Evolutionary conservation across 352 stramenopile genomes (phyloP).

Genomic region (Pilasporangium apinafurcum): DNA sequence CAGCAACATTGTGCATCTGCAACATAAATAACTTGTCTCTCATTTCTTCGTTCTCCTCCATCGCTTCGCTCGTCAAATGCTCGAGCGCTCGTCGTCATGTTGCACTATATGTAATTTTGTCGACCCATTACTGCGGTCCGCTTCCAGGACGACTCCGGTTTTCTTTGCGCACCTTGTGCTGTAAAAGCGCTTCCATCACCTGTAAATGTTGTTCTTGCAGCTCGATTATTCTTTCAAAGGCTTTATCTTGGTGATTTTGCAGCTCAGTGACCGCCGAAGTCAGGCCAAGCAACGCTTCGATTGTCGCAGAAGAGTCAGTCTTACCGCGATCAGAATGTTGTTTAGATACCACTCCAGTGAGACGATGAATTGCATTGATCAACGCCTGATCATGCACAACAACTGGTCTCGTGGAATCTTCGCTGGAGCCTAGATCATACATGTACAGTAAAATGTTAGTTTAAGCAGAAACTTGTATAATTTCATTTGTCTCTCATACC

Average conservation of each 20-base stretch:
- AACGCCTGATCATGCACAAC: slow-evolving; percentile 55
- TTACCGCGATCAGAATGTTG: slow-evolving; percentile 32
- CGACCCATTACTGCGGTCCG: slow-evolving; percentile 1
- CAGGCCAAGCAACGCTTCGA: slow-evolving; percentile 22
- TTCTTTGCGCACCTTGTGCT: slow-evolving; percentile 54
- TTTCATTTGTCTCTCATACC: slow-evolving; percentile 12
- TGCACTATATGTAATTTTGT: too few species aligned
- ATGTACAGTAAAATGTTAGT: slow-evolving; percentile 1
- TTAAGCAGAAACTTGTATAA: background rate
- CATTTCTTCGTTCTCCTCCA: too few species aligned
- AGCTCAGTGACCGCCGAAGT: slow-evolving; percentile 48
- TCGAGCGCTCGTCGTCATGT: too few species aligned
- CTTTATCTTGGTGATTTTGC: slow-evolving; percentile 33
- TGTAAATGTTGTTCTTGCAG: slow-evolving; percentile 67
- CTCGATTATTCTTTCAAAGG: slow-evolving; percentile 43
- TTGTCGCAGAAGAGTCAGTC: slow-evolving; percentile 17
- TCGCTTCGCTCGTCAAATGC: too few species aligned
- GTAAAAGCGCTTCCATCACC: slow-evolving; percentile 52
- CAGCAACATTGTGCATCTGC: too few species aligned
- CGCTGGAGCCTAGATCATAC: slow-evolving; percentile 25
- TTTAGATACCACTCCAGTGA: slow-evolving; percentile 51
- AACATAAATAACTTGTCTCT: too few species aligned
- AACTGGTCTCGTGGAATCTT: slow-evolving; percentile 30
- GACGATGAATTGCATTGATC: slow-evolving; percentile 51
- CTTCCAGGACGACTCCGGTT: slow-evolving; percentile 1